Base-by-base conservation (phyloP, 768 basidiomycete species). In the Lactifluus volemus region DNA sequence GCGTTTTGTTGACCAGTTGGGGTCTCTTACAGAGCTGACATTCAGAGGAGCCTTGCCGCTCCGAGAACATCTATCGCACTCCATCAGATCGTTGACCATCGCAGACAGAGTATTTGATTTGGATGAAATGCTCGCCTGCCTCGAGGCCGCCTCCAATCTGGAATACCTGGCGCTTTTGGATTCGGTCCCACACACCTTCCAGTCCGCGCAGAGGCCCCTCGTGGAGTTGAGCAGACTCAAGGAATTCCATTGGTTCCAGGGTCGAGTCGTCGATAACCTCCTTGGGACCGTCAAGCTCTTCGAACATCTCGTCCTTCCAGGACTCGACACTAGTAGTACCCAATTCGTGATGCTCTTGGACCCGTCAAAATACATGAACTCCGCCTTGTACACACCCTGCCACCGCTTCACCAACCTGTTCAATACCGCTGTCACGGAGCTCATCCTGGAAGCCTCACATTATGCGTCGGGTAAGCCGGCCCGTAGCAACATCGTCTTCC, bases 211-310 rank as follows among this genome's bases (percentile, higher is more conserved):
- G 2, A 19, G 49, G 3, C 21, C 42, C n/a, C 30, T 49, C 9
- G 61, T 63, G 5, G 17, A 39, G 47, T n/a, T 63, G 17, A 12
- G 3, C 32, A 19, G 4, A 8, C 56, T 63, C 11, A 48, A 8
- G 4, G 61, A 63, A 11, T 19, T 63, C 5, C 48, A 63, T 25
- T 63, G 52, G 51, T 63, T 63, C 57, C 61, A 63, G 25, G 47
- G 48, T 7, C 32, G 29, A 5, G 41, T 63, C 17, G 53, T 19
- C 39, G 56, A 58, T 45, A 54, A 58, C 17, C 38, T 63, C 15
- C 38, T 63, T 14, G 61, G 61, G 5, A 58, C 61, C 21, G 61
- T 63, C 45, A 63, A 63, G 32, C 39, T 63, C 32, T 63, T 63
- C 34, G 61, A 63, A 39, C 55, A 54, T 41, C 51, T 63, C 48